These are phyloP conservation scores for Paramecium biaurelia DNA, from an alignment of 73 alveolate species.

Conservation along the genomic window DNA sequence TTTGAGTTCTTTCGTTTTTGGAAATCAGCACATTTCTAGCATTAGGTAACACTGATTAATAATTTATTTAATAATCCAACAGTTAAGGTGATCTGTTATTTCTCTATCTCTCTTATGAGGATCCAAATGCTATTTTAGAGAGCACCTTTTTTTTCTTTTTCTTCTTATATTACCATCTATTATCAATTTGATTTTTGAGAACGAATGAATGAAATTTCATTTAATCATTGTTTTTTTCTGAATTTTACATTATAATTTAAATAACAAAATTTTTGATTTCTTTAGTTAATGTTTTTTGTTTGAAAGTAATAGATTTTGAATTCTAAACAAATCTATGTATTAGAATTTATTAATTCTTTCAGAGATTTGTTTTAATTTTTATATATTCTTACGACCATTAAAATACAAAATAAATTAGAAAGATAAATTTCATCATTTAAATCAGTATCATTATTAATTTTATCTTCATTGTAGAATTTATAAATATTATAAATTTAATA, in stretches of 20 bases:
- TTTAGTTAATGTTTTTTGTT: neutral
- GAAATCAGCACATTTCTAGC: neutral
- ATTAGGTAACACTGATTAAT: neutral
- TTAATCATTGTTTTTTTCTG: neutral
- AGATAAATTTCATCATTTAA: neutral
- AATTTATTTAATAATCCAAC: neutral
- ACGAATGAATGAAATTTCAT: neutral
- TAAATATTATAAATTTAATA: neutral
- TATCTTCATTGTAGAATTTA: neutral
- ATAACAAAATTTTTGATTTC: neutral
- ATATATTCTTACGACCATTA: too few species aligned
- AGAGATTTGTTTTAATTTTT: too few species aligned
- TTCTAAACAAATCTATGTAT: too few species aligned
- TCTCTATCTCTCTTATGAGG: neutral
- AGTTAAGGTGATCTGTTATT: neutral
- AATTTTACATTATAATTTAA: neutral
- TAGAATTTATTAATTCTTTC: neutral
- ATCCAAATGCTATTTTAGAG: neutral
- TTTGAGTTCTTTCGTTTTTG: neutral
- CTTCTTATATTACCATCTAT: neutral
- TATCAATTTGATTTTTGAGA: neutral
- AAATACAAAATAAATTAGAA: neutral
- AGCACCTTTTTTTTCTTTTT: neutral
- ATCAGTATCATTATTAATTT: too few species aligned
- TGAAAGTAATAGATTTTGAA: neutral